phyloP scores from a whole-genome alignment of 2,329 filamentous ascomycete species.

The Huntiella savannae region DNA sequence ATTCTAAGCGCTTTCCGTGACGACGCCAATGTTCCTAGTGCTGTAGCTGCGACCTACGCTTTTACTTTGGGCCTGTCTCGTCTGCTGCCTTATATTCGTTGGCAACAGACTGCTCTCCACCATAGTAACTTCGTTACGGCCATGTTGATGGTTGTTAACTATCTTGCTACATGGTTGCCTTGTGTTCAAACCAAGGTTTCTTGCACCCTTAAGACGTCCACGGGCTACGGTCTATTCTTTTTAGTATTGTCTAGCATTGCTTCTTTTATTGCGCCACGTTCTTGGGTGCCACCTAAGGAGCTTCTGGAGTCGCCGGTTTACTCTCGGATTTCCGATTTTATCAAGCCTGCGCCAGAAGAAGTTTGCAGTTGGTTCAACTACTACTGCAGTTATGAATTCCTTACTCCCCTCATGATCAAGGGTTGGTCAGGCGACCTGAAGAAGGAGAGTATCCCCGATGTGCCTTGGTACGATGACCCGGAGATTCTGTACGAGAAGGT shows the following conservation, averaged over 20 bases:
- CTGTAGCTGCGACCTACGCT: slow-evolving; percentile 21
- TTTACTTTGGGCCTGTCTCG: slow-evolving; percentile 24
- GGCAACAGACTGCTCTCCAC: slow-evolving; percentile 19
- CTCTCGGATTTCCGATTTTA: background rate
- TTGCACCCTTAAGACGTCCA: slow-evolving; percentile 15
- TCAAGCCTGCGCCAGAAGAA: slow-evolving; percentile 29
- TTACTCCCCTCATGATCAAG: slow-evolving; percentile 29
- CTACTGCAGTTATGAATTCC: slow-evolving; percentile 32
- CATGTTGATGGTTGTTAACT: slow-evolving; percentile 20
- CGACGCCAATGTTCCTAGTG: slow-evolving; percentile 20
- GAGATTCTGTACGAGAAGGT: slow-evolving; percentile 26
- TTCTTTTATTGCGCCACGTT: slow-evolving; percentile 27
- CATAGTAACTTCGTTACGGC: slow-evolving; percentile 29
- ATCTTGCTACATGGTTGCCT: slow-evolving; percentile 22
- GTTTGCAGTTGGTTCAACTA: slow-evolving; percentile 34
- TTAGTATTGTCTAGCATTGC: slow-evolving; percentile 20
- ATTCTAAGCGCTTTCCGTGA: slow-evolving; percentile 19
- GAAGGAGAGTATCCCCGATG: slow-evolving; percentile 26
- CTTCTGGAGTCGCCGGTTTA: slow-evolving; percentile 8
- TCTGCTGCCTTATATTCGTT: slow-evolving; percentile 24
- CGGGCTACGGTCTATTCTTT: slow-evolving; percentile 13
- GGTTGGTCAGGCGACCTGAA: slow-evolving; percentile 26
- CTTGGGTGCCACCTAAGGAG: slow-evolving; percentile 27
- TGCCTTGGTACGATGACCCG: slow-evolving; percentile 38
- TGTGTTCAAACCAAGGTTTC: slow-evolving; percentile 22